These are phyloP conservation scores for Lipomyces yamanashiensis DNA, from an alignment of 805 yeast species.

Conservation along the genomic window DNA sequence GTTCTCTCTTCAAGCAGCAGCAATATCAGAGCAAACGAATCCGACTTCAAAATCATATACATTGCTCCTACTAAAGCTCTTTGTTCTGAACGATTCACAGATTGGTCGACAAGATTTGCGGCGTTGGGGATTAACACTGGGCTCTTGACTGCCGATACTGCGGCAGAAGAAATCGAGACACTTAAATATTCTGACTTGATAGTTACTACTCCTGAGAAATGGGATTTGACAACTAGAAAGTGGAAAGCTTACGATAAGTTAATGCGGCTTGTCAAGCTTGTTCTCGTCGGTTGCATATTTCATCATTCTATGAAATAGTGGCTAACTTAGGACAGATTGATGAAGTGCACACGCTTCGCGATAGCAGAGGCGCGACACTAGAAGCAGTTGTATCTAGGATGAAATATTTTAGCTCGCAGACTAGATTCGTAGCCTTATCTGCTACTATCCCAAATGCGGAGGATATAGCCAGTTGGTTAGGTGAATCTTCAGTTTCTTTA, in stretches of 20 bases:
- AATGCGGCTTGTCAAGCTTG: slow-evolving; percentile 52
- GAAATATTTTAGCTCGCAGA: slow-evolving; percentile 47
- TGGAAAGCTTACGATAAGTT: slow-evolving; percentile 51
- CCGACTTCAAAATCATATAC: slow-evolving; percentile 47
- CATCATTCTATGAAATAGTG: slow-evolving; percentile 74
- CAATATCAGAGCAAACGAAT: neutral
- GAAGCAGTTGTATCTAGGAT: slow-evolving; percentile 57
- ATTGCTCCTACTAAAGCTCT: slow-evolving; percentile 66
- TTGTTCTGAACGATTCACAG: slow-evolving; percentile 55
- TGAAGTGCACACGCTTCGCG: slow-evolving; percentile 55
- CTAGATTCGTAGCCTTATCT: slow-evolving; percentile 55
- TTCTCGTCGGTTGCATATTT: slow-evolving; percentile 57
- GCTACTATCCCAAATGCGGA: slow-evolving; percentile 60
- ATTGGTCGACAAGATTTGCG: slow-evolving; percentile 54
- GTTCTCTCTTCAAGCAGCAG: neutral
- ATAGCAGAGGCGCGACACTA: slow-evolving; percentile 54
- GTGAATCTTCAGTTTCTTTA: slow-evolving; percentile 25
- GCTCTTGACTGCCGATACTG: slow-evolving; percentile 60
- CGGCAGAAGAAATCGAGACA: slow-evolving; percentile 51
- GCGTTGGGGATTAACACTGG: slow-evolving; percentile 52
- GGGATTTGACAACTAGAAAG: slow-evolving; percentile 61
- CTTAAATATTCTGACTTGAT: slow-evolving; percentile 57
- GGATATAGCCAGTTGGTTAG: slow-evolving; percentile 55
- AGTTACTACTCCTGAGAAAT: slow-evolving; percentile 65
- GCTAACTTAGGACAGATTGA: slow-evolving; percentile 61